Conservation (phyloP, 2,329 filamentous ascomycete genomes). For the Malbranchea zuffiana region DNA sequence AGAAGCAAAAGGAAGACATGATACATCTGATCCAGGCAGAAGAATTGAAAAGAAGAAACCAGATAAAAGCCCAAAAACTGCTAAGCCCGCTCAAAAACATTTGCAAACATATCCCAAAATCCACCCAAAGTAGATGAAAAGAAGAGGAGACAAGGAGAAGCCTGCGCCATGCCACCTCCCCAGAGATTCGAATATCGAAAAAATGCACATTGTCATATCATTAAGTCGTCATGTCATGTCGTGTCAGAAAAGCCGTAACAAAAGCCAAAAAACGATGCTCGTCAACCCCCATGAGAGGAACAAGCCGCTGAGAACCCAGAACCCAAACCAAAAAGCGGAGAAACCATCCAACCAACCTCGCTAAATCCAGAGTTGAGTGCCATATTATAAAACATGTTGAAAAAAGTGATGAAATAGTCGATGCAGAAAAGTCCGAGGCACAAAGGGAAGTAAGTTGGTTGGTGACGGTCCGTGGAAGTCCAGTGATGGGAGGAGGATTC, state of each 20-base stretch:
- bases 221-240: slow-evolving; percentile 8
- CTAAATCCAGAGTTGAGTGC: slow-evolving; percentile 9
- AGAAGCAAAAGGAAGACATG: too few species aligned
- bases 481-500: neutral
- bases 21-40: too few species aligned
- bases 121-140: too few species aligned
- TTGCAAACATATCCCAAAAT: too few species aligned
- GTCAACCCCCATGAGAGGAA: too few species aligned
- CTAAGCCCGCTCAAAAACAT: too few species aligned
- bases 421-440: neutral
- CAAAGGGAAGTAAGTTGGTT: slow-evolving; percentile 4
- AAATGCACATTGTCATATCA: slow-evolving; percentile 9
- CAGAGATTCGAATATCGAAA: too few species aligned
- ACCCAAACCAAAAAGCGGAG: neutral
- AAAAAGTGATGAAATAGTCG: neutral
- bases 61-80: too few species aligned
- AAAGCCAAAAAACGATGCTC: slow-evolving; percentile 6
- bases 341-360: slow-evolving; percentile 5
- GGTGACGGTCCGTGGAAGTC: slow-evolving; percentile 9
- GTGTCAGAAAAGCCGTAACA: slow-evolving; percentile 5
- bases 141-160: too few species aligned
- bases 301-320: neutral
- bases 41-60: too few species aligned
- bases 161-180: too few species aligned
- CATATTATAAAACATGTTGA: slow-evolving; percentile 8